These are phyloP conservation scores for Exsudoporus frostii DNA, from an alignment of 768 basidiomycete genomes.

Conservation along the genomic window DNA sequence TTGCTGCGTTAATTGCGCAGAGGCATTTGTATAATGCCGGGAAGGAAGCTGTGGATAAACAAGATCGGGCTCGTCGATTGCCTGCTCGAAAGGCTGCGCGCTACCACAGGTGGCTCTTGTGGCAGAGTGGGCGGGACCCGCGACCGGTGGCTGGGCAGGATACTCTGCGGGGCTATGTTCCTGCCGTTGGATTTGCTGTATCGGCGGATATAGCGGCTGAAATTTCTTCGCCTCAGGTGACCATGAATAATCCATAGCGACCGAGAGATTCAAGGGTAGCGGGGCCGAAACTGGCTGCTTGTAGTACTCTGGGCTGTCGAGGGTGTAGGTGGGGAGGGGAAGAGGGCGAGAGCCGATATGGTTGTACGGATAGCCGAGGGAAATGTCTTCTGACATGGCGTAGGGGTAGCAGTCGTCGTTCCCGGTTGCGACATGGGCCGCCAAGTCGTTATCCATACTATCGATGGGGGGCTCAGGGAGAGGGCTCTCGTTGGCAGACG, in stretches of 20 bases:
- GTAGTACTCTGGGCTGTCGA: constrained; percentile 26
- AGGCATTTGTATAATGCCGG: constrained; percentile 22
- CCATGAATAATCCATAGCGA: constrained; percentile 33
- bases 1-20: constrained; percentile 17
- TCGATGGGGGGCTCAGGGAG: constrained; percentile 38
- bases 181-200: constrained; percentile 28
- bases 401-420: constrained; percentile 31
- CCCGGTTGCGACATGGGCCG: constrained; percentile 22
- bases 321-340: constrained; percentile 21
- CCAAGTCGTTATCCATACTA: constrained; percentile 28
- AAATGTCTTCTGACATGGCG: constrained; percentile 23
- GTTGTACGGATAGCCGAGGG: constrained; percentile 21
- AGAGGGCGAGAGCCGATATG: constrained; percentile 23
- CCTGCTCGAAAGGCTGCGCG: constrained; percentile 22
- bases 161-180: constrained; percentile 23
- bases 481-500: constrained; percentile 39
- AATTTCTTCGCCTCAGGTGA: constrained; percentile 34
- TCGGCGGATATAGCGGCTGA: constrained; percentile 35
- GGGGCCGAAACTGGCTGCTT: constrained; percentile 34
- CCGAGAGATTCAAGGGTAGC: constrained; percentile 30
- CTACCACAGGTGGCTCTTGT: constrained; percentile 12
- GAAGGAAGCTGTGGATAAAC: constrained; percentile 23
- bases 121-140: constrained; percentile 9
- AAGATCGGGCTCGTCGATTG: constrained; percentile 28
- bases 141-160: constrained; percentile 11